A percentile compares a stretch with the other conserved stretches of the same genome.
Conservation (phyloP, 2,329 filamentous ascomycete species). For the Colletotrichum sp. region DNA sequence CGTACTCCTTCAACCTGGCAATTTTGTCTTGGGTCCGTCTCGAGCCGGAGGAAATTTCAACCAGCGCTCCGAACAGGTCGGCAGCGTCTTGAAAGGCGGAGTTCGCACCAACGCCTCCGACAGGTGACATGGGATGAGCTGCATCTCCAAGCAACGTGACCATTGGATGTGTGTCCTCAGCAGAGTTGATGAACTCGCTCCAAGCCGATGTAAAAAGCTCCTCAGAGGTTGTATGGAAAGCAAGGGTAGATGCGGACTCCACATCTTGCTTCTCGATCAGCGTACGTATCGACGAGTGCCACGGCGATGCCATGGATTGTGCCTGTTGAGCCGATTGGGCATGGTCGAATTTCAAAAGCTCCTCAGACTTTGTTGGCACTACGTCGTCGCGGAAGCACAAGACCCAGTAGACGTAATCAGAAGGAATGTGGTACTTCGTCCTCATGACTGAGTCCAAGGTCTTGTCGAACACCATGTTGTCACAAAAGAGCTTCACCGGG, state of each 20-base stretch:
- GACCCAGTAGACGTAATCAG: slow-evolving; percentile 40
- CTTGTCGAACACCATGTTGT: slow-evolving; percentile 19
- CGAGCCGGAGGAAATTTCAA: neutral
- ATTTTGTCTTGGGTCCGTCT: neutral
- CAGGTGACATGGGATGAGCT: slow-evolving; percentile 12
- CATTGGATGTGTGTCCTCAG: neutral
- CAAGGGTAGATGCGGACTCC: neutral
- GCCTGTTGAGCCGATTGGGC: neutral
- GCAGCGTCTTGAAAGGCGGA: slow-evolving; percentile 7
- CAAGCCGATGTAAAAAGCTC: neutral
- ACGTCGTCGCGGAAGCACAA: slow-evolving; percentile 22
- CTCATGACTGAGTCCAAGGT: neutral
- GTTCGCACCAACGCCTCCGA: slow-evolving; percentile 13
- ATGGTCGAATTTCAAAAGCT: neutral
- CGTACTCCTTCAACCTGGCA: neutral
- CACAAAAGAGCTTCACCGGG: slow-evolving; percentile 8
- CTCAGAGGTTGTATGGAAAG: neutral
- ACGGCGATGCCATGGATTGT: neutral
- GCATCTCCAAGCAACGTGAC: slow-evolving; percentile 20
- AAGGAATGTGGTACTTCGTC: slow-evolving; percentile 9
- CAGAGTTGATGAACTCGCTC: neutral
- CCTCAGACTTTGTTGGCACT: neutral
- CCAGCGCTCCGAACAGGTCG: neutral
- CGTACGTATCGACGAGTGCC: neutral
- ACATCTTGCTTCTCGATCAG: neutral